Evolutionary conservation across 2,329 filamentous ascomycete species (phyloP), one percentile per base, ranked within the genome.

Genomic region (Didymella glomerata): DNA sequence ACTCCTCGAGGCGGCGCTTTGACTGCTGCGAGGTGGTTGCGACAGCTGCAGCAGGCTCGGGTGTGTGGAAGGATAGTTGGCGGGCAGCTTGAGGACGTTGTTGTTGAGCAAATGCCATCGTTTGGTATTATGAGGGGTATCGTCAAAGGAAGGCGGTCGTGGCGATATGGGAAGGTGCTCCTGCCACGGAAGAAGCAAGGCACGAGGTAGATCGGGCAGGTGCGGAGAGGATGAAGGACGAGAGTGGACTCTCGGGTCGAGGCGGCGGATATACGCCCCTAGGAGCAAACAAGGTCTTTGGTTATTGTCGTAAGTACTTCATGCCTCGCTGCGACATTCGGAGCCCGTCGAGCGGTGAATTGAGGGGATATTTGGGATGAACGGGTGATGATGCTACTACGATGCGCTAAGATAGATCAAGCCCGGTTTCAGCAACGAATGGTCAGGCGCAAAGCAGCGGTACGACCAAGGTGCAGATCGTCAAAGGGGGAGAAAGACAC

Each of bases 1-100:
- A 90, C 65, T 93, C 90, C 61, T 91, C 87, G 60, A 87, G 79
- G 42, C 79, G 73, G 20, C 81, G 77, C 64, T 81, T 79, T 47
- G 71, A 74, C 48, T 77, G 76, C 34, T 78, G 75, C 46, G 80
- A 77, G 58, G 60, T 54, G 36, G 68, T 62, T 46, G 66, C 65
- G 55, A 67, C 63, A 48, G 70, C 65, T 54, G 70, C 51, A 24
- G 62, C 61, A 25, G 62, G 67, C 32, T 71, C 68, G 32, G 71
- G 68, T 42, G 67, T 60, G 42, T 73, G 71, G 65, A 73, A 76
- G 16, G 76, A 76, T 27, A 73, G 59, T 57, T 74, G 74, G 14
- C 75, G 72, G 47, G 73, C 67, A 47, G 68, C 65, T 60, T 70
- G 74, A 36, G 74, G 76, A 9, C 76, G 70, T 41, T 76, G 74